Evolutionary conservation across 129 eudicot species (phyloP), one percentile per base, ranked within the genome.

Genomic region (Glebionis coronaria): DNA sequence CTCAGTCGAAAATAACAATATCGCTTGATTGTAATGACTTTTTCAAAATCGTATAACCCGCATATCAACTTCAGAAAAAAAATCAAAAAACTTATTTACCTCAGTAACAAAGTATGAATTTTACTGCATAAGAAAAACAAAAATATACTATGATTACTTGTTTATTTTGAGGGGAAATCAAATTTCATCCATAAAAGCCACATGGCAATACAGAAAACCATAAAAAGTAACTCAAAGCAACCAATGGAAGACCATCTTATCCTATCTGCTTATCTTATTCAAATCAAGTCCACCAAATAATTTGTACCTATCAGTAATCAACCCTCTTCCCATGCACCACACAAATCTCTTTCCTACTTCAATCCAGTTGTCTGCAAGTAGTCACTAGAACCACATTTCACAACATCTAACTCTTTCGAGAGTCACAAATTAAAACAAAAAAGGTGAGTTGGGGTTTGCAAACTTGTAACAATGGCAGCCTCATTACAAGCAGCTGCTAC

Each of bases 401-500:
- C 62, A 66, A 71, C 44, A 66, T 42, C 71, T 64, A 21, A 63
- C 53, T 15, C 68, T 51, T 71, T 35, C 53, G 60, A 27, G 14
- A 64, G 21, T 47, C 50, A 53, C 6, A 68, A 61, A 31, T 35
- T 5, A 35, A 23, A 44, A 12, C 40, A 29, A 78, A 19, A 44
- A 56, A 53, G 58, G 79, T 31, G 44, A 42, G 14, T 47, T 63
- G 58, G 65, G 76, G 53, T 66, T 75, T 21, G 25, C 25, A 23
- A 23, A 23, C 25, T 23, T 23, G 73, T 55, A 68, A 75, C 63
- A 53, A 90, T 87, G 95, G 95, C 95, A 63, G 73, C 95, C 76
- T 87, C 95, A 79, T 76, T 84, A 47, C 95, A 87, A 82, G 87
- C 97, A 54, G 87, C 96, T 44, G 93, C 96, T n/a, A 91, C 97